A percentile compares a stretch with the other conserved stretches of the same genome.
Evolutionary conservation across 352 stramenopile species (phyloP).

Genomic region (Phytophthora megakarya): DNA sequence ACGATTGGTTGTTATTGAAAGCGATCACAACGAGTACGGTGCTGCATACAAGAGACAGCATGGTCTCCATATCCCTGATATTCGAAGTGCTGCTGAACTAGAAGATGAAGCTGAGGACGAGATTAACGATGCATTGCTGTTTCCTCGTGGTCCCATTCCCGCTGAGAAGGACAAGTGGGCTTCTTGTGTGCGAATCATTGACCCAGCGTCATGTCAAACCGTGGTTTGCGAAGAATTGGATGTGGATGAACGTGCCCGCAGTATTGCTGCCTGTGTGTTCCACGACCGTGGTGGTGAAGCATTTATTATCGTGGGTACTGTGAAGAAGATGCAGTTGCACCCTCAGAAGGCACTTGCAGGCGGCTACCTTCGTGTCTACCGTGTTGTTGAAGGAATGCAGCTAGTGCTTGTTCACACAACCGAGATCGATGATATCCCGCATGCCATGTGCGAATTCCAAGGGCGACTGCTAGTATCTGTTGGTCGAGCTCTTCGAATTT

Average conservation of each 20-base stretch:
- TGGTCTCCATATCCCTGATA: slow-evolving; percentile 65
- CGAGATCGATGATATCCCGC: slow-evolving; percentile 95
- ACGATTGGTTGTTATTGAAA: slow-evolving; percentile 97
- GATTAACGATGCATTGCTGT: slow-evolving; percentile 71
- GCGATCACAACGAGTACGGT: slow-evolving; percentile 97
- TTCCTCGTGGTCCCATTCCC: slow-evolving; percentile 63
- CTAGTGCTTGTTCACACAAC: slow-evolving; percentile 97
- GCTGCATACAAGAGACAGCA: slow-evolving; percentile 90
- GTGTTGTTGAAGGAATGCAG: slow-evolving; percentile 90
- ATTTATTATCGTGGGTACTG: slow-evolving; percentile 97
- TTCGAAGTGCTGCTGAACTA: slow-evolving; percentile 39
- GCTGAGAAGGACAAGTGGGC: slow-evolving; percentile 91
- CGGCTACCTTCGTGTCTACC: slow-evolving; percentile 93
- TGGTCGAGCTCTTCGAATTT: slow-evolving; percentile 96
- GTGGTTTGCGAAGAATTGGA: slow-evolving; percentile 93
- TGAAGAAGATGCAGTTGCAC: slow-evolving; percentile 96
- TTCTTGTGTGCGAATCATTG: slow-evolving; percentile 97
- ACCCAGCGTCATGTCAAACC: slow-evolving; percentile 91
- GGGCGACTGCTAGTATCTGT: slow-evolving; percentile 96
- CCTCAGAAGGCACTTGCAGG: slow-evolving; percentile 67
- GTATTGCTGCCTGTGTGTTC: slow-evolving; percentile 94
- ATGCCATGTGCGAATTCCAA: slow-evolving; percentile 98
- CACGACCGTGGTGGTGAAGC: slow-evolving; percentile 95
- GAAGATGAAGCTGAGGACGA: slow-evolving; percentile 92
- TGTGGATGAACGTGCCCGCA: slow-evolving; percentile 94